Evolutionary conservation across 768 basidiomycete species (phyloP), one percentile per base, ranked within the genome.

Genomic region (Hypsizygus marmoreus): DNA sequence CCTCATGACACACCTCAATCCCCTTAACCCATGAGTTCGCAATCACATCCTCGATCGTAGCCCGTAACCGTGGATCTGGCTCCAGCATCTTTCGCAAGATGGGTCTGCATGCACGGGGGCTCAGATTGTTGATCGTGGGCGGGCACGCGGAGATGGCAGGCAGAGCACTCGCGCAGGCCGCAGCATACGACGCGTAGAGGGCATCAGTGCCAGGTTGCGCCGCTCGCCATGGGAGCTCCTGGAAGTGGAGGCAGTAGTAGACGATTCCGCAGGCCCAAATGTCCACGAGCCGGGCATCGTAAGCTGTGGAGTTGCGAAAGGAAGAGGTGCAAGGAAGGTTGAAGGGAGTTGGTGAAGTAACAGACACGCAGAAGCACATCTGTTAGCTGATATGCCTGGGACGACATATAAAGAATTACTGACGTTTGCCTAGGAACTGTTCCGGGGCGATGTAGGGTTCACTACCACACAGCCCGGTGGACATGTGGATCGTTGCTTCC

Each of bases 391-490:
- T 55, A 58, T 49, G 43, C 20, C 50, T 53, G 57, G 40, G 60
- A 59, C 57, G 47, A 62, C 60, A 56, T 58, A 49, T 49, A 49
- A 54, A 54, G 76, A 34, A 32, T 39, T 39, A 59, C 93, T 82
- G 77, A 95, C 95, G 93, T 84, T 97, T 95, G 61, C 87, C 84
- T 56, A 93, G 71, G 60, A 97, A 99, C 69, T 97, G 91, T 66
- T 99, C 95, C 22, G 97, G 97, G 7, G 95, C 95, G 60, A 99
- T 99, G 70, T 99, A 99, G 1, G 95, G 95, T 63, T 99, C 95
- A 59, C 91, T 94, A 19, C 95, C 95, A 58, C 95, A 99, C 23
- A 99, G 79, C 4, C 95, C 95, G 20, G 94, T 97, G 11, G 91
- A 94, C 82, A 97, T 86, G 65, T 99, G 95, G 38, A 97, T 86